These are phyloP conservation scores for Puya raimondii DNA, from an alignment of 176 grass and related monocot genomes.

Conservation along the genomic window DNA sequence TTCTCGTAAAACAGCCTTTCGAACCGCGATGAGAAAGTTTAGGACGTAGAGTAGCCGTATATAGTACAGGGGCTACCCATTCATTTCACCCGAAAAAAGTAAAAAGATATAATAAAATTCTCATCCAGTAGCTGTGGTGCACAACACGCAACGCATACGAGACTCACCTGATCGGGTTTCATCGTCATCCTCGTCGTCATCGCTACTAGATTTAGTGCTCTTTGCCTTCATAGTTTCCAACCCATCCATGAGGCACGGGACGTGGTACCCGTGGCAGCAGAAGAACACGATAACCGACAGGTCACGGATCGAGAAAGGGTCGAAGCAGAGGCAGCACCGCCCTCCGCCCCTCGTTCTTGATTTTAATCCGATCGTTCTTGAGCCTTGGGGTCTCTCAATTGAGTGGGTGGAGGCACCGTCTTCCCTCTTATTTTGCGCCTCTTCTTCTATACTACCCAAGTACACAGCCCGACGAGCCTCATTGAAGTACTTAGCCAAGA, in stretches of 20 bases:
- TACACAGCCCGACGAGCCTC: conserved; percentile 77
- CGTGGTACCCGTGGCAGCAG: conserved; percentile 91
- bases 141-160: conserved; percentile 81
- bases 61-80: no score
- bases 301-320: conserved; percentile 67
- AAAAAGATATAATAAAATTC: background rate
- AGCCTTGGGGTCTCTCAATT: conserved; percentile 34
- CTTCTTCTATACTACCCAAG: conserved; percentile 65
- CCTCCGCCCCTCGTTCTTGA: conserved; percentile 77
- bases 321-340: conserved; percentile 87
- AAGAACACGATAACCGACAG: conserved; percentile 77
- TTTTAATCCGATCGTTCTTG: conserved; percentile 45
- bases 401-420: conserved; percentile 31
- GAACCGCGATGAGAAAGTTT: no score
- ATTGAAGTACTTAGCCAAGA: conserved; percentile 87
- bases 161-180: conserved; percentile 27
- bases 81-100: conserved; percentile 1
- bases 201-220: conserved; percentile 24
- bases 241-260: conserved; percentile 59
- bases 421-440: conserved; percentile 31
- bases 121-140: conserved; percentile 75
- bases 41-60: no score
- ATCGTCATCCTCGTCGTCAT: conserved; percentile 31
- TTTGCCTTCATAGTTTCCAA: conserved; percentile 56
- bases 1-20: no score